These are phyloP conservation scores for Oryza officinalis DNA, from an alignment of 176 grass and related monocot genomes.

Conservation along the genomic window DNA sequence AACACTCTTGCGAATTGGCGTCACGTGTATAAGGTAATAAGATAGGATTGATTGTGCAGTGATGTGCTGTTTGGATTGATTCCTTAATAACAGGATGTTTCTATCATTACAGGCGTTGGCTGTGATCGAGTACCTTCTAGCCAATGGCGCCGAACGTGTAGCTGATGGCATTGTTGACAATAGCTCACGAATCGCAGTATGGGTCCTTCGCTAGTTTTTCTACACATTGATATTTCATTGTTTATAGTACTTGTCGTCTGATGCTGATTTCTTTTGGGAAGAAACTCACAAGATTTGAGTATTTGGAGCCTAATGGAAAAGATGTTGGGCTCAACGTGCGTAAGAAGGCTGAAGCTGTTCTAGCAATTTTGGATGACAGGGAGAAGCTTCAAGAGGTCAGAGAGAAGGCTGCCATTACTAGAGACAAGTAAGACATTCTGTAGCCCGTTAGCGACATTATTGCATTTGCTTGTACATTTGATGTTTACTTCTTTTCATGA, in stretches of 20 bases:
- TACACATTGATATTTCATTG: not conserved
- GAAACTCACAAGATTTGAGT: constrained; percentile 56
- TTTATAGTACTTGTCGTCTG: not conserved
- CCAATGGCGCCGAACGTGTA: constrained; percentile 63
- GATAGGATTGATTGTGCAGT: not conserved
- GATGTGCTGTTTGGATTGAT: not conserved
- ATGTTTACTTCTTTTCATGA: constrained; percentile 20
- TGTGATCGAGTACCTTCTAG: constrained; percentile 76
- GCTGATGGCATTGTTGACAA: constrained; percentile 64
- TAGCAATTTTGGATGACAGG: constrained; percentile 64
- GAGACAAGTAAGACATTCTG: constrained; percentile 61
- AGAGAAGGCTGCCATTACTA: constrained; percentile 57
- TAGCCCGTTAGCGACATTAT: not conserved
- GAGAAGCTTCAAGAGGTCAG: constrained; percentile 72
- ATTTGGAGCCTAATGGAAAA: constrained; percentile 72
- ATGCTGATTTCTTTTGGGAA: constrained; percentile 34
- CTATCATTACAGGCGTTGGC: constrained; percentile 55
- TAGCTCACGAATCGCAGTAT: constrained; percentile 62
- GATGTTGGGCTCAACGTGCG: constrained; percentile 72
- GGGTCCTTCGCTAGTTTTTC: not conserved
- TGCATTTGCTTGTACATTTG: constrained; percentile 7
- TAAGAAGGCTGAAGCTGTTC: constrained; percentile 68
- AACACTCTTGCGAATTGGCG: constrained; percentile 66
- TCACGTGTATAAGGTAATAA: constrained; percentile 75
- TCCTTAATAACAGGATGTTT: not conserved